Evolutionary conservation across 2,329 filamentous ascomycete species (phyloP), one percentile per base, ranked within the genome.

Genomic region (Helminthosporium solani): DNA sequence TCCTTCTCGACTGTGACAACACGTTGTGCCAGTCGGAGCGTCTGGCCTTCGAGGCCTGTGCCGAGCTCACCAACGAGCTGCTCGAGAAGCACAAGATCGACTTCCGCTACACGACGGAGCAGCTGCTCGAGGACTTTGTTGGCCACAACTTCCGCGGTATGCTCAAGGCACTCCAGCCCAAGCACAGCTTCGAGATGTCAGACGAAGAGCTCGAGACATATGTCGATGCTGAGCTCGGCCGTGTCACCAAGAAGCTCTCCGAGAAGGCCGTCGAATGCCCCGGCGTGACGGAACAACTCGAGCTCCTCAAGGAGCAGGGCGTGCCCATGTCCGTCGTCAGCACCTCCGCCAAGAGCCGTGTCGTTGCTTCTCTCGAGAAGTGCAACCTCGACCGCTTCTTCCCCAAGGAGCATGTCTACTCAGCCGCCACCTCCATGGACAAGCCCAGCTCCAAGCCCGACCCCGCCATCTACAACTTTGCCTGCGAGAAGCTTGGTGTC

Each of bases 61-160:
- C 90, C 63, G 87, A 88, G 50, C 84, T 96, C 55, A 86, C 90
- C 78, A 96, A 96, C 75, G 78, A 90, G 71, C 88, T 95, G 70
- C 83, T 92, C 68, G 78, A 79, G 60, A 79, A 80, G 64, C 79
- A 86, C 64, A 75, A 78, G 60, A 77, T 89, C 61, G 64, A 77
- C 20, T 78, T 82, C 59, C 82, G 80, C 67, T 96, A 95, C 77
- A 90, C 87, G 3, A 87, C 87, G 64, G 81, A 85, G 38, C 79
- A 83, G 49, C 84, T 96, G 54, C 88, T 95, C 74, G 76, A 79
- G 59, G 88, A 95, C 74, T 96, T 95, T 64, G 89, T 96, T 60
- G 90, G 91, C 61, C 87, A 94, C 71, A 95, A 95, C 80, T 96
- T 95, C 81, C 88, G 90, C 58, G 88, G 89, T 73, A 95, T 95